Conservation (phyloP, 164 flowering plant genomes). For the Hamamelis virginiana region DNA sequence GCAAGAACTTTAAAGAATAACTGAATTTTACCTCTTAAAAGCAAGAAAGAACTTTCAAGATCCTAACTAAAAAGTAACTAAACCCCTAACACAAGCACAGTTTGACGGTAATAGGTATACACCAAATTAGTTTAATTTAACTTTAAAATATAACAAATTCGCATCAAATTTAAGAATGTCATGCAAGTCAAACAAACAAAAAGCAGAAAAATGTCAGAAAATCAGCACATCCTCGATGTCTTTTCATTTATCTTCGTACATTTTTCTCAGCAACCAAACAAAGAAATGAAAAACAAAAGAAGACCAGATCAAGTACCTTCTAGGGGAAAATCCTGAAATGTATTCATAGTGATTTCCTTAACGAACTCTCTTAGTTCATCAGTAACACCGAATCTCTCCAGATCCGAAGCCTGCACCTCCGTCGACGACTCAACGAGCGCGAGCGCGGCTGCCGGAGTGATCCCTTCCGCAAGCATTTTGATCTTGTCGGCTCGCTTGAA, state of each 20-base stretch:
- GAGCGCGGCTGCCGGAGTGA: conserved; percentile 25
- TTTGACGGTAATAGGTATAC: not conserved
- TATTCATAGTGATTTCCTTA: conserved; percentile 56
- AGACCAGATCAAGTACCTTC: conserved; percentile 35
- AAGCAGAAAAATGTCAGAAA: too few species aligned
- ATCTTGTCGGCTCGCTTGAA: conserved; percentile 53
- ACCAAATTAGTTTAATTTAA: too few species aligned
- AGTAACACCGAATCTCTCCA: conserved; percentile 70
- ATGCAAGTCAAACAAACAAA: too few species aligned
- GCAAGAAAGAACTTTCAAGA: not conserved
- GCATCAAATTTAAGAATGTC: not conserved
- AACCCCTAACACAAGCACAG: too few species aligned
- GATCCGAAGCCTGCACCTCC: conserved; percentile 29
- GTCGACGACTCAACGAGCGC: conserved; percentile 27
- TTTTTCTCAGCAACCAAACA: conserved; percentile 14
- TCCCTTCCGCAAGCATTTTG: conserved; percentile 51
- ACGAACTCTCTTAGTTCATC: conserved; percentile 84
- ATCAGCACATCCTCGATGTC: too few species aligned
- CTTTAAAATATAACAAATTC: not conserved
- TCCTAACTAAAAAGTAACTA: not conserved
- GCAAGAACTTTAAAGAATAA: too few species aligned
- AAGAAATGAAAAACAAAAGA: not conserved
- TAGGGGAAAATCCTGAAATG: conserved; percentile 74
- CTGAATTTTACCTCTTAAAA: too few species aligned
- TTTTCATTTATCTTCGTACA: not conserved